Percentiles rank a stretch among this genome's conserved stretches.
Conservation (phyloP, 148 eudicot species). For the Vaccinium macrocarpon region DNA sequence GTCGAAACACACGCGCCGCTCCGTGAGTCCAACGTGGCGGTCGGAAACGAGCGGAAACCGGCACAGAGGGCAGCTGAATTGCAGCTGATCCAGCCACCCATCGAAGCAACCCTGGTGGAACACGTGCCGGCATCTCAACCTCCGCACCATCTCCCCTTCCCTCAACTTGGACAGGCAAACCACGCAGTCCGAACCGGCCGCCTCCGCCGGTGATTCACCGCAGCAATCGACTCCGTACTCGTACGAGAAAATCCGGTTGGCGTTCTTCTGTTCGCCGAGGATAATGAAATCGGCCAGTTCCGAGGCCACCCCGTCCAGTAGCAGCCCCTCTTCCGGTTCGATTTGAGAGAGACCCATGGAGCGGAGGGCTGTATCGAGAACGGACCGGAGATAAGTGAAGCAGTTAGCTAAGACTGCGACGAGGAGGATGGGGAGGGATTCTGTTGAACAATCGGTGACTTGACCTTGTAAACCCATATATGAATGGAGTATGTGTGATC, state of each 20-base stretch:
- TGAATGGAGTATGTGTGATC: background rate
- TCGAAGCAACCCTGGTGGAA: constrained; percentile 73
- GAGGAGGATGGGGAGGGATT: constrained; percentile 52
- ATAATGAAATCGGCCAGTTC: constrained; percentile 35
- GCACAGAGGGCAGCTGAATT: constrained; percentile 73
- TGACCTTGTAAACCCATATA: constrained; percentile 71
- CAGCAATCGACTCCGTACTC: background rate
- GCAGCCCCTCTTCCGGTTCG: constrained; percentile 12
- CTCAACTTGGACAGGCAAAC: constrained; percentile 48
- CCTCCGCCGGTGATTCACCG: background rate
- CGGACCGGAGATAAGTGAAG: constrained; percentile 46
- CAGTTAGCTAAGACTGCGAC: constrained; percentile 43
- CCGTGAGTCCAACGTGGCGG: constrained; percentile 31
- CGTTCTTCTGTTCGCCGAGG: constrained; percentile 48
- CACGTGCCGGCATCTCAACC: constrained; percentile 59
- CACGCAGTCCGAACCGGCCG: constrained; percentile 35
- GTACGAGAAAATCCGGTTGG: constrained; percentile 40
- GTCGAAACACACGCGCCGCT: constrained; percentile 41
- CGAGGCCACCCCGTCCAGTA: constrained; percentile 29
- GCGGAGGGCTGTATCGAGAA: constrained; percentile 24
- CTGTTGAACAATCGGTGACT: constrained; percentile 61
- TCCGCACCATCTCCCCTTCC: constrained; percentile 55
- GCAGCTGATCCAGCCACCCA: constrained; percentile 64
- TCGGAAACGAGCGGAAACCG: constrained; percentile 48
- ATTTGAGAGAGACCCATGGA: constrained; percentile 16